Evolutionary conservation across 2,329 filamentous ascomycete genomes (phyloP).

Genomic region (Monilinia fructicola): DNA sequence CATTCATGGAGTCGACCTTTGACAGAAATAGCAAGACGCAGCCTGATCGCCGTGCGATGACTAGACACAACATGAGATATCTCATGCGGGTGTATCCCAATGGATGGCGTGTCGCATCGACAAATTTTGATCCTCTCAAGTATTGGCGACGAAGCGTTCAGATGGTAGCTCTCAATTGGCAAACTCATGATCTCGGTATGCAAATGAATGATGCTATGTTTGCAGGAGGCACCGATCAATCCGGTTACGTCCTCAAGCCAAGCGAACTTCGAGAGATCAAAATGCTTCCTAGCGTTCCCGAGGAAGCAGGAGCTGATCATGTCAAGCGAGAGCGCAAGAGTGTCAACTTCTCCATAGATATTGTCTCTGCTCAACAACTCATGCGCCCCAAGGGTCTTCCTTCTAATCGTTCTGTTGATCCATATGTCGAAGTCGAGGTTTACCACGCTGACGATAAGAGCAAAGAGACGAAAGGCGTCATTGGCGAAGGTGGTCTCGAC

Average conservation of each 20-base stretch:
- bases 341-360: conserved; percentile 79
- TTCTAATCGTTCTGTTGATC: conserved; percentile 76
- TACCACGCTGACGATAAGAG: conserved; percentile 91
- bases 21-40: conserved; percentile 74
- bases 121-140: conserved; percentile 90
- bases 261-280: conserved; percentile 75
- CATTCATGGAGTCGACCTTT: conserved; percentile 88
- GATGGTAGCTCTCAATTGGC: conserved; percentile 98
- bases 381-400: conserved; percentile 76
- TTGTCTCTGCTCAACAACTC: conserved; percentile 92
- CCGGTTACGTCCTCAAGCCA: conserved; percentile 93
- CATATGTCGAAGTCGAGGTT: conserved; percentile 92
- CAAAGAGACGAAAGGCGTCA: conserved; percentile 76
- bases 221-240: conserved; percentile 78
- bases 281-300: conserved; percentile 52
- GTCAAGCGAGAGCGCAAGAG: conserved; percentile 76
- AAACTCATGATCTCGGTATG: conserved; percentile 93
- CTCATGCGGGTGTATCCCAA: conserved; percentile 94
- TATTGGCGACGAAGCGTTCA: conserved; percentile 96
- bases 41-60: conserved; percentile 73
- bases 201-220: conserved; percentile 99
- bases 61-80: conserved; percentile 87
- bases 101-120: conserved; percentile 75
- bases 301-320: conserved; percentile 51
- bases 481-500: conserved; percentile 63